phyloP scores from a whole-genome alignment of 2,329 filamentous ascomycete genomes.

The Alternaria burnsii region DNA sequence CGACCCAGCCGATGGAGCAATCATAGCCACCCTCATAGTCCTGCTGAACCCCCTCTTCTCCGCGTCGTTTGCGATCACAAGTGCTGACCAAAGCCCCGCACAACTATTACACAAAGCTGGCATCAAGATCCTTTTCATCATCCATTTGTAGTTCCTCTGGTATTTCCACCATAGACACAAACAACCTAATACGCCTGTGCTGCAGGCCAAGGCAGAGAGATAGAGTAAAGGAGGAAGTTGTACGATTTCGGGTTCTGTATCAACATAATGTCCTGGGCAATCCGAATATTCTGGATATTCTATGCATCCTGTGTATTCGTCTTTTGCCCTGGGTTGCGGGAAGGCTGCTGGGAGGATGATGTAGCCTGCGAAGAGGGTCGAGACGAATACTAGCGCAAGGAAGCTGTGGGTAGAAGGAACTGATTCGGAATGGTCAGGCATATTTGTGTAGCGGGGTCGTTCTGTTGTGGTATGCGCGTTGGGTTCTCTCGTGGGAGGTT shows the following conservation, averaged over 20 bases:
- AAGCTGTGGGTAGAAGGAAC: conserved; percentile 60
- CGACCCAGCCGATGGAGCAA: conserved; percentile 35
- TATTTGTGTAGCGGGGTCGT: background rate
- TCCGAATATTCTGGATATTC: conserved; percentile 21
- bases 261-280: background rate
- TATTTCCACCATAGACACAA: conserved; percentile 56
- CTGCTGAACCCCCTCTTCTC: conserved; percentile 53
- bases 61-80: conserved; percentile 61
- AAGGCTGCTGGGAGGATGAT: conserved; percentile 63
- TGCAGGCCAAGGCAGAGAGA: conserved; percentile 56
- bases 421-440: conserved; percentile 38
- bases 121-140: conserved; percentile 62
- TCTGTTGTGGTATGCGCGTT: background rate
- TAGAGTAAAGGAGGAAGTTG: conserved; percentile 55
- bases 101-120: conserved; percentile 56
- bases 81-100: conserved; percentile 60
- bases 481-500: background rate
- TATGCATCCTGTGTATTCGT: conserved; percentile 26
- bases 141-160: conserved; percentile 63
- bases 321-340: conserved; percentile 46
- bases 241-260: conserved; percentile 42
- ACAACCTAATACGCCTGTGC: conserved; percentile 54
- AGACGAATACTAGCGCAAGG: conserved; percentile 56
- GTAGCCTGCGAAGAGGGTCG: conserved; percentile 63
- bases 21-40: conserved; percentile 54